phyloP scores from a whole-genome alignment of 2,329 filamentous ascomycete genomes.

The Colletotrichum scovillei region DNA sequence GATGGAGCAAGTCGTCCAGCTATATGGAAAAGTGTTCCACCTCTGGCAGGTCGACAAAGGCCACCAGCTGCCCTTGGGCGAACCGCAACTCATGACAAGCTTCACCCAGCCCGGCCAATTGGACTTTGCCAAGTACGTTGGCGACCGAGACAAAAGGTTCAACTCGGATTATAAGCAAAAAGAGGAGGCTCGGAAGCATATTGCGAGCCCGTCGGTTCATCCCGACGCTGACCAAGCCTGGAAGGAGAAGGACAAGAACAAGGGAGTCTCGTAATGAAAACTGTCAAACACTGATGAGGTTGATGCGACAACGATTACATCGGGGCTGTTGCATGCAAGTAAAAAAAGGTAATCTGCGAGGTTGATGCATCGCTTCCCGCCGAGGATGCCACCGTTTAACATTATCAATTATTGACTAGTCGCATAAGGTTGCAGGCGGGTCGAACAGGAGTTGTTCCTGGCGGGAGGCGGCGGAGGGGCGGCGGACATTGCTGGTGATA shows the following conservation, averaged over 20 bases:
- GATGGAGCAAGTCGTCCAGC: slow-evolving; percentile 79
- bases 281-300: slow-evolving; percentile 23
- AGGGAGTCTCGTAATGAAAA: neutral
- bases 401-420: neutral
- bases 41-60: slow-evolving; percentile 87
- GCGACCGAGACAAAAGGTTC: slow-evolving; percentile 58
- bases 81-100: slow-evolving; percentile 66
- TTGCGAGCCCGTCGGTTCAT: slow-evolving; percentile 56
- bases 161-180: slow-evolving; percentile 58
- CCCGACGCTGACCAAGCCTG: slow-evolving; percentile 39
- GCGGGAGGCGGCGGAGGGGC: neutral
- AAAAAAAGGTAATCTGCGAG: neutral
- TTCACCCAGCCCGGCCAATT: slow-evolving; percentile 61
- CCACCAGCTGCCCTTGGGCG: slow-evolving; percentile 65
- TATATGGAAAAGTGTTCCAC: slow-evolving; percentile 89
- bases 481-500: neutral
- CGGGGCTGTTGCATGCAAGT: neutral
- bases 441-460: slow-evolving; percentile 25
- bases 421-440: slow-evolving; percentile 24
- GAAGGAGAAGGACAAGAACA: slow-evolving; percentile 14
- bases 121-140: slow-evolving; percentile 56
- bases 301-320: neutral
- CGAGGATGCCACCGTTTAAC: neutral
- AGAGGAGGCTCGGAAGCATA: slow-evolving; percentile 54
- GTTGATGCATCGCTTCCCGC: slow-evolving; percentile 8